Evolutionary conservation across 2,329 filamentous ascomycete genomes (phyloP), one percentile per base, ranked within the genome.

Genomic region (Colletotrichum camelliae): DNA sequence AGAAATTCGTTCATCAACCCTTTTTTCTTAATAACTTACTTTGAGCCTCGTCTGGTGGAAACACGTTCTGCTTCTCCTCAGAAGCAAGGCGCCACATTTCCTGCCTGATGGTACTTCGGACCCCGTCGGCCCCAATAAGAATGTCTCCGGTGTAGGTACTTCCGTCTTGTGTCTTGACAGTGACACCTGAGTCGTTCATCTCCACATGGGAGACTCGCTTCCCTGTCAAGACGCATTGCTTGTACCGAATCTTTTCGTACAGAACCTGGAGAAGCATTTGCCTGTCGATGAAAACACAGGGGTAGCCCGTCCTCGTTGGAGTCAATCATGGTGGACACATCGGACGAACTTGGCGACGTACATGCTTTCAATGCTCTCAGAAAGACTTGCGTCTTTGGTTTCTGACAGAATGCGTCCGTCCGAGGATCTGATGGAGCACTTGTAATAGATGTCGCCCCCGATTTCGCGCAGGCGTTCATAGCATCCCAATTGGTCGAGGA

Each of bases 401-500:
- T 35, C 78, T 31, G 78, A 76, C 33, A 77, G 69, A 24, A 82
- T 58, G 13, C 77, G 62, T 7, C 73, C 78, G 10, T 18, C 33
- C 29, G 35, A 48, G 15, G 67, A 35, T 27, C 43, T 52, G 9
- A 67, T 33, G 12, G 10, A n/a, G 15, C 55, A 35, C 10, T 31
- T 33, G 24, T 58, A 55, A 15, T 62, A 43, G 5, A 35, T 62
- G 21, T 81, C 73, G 4, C 75, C 77, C 3, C 80, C 33, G n/a
- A 80, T 67, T 27, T 77, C 68, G 1, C 80, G 76, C 24, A 84
- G 70, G 1, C 77, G 24, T 39, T 83, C 79, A 48, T 82, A 83
- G 48, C 81, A 78, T 2, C 78, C 78, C 0, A 91, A 78, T 77
- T 91, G 89, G 65, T 90, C 88, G 1, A 90, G 78, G 15, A 91